Evolutionary conservation across 2,329 filamentous ascomycete species (phyloP).

Genomic region (Colletotrichum simmondsii): DNA sequence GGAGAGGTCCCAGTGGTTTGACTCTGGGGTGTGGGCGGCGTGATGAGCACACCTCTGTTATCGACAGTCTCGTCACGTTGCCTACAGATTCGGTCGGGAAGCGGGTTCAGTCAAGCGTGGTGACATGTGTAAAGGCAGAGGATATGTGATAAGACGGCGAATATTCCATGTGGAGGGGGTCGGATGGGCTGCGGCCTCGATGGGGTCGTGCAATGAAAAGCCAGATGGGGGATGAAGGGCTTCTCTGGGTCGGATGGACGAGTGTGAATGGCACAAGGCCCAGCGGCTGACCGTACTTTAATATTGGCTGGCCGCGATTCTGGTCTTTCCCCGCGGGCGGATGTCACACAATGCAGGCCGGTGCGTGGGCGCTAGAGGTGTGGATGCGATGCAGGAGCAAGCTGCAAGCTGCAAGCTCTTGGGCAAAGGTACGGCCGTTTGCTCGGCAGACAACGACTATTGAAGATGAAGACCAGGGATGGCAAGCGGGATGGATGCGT

Average conservation of each 20-base stretch:
- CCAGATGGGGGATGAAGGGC: conserved; percentile 35
- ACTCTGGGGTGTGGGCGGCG: conserved; percentile 20
- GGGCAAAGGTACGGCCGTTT: conserved; percentile 13
- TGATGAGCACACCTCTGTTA: not conserved
- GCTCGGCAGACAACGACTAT: conserved; percentile 25
- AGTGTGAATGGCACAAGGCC: conserved; percentile 41
- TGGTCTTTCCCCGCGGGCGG: conserved; percentile 51
- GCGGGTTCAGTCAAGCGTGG: conserved; percentile 9
- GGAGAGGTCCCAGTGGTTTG: conserved; percentile 23
- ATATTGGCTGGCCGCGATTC: conserved; percentile 62
- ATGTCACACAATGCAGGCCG: conserved; percentile 43
- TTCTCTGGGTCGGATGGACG: conserved; percentile 30
- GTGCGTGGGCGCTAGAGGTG: conserved; percentile 42
- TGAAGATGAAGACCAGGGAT: conserved; percentile 20
- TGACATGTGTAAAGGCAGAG: conserved; percentile 19
- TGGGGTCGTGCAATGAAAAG: conserved; percentile 37
- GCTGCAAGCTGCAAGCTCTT: conserved; percentile 30
- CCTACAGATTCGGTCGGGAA: conserved; percentile 25
- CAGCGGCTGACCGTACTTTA: conserved; percentile 59
- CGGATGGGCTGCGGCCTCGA: conserved; percentile 23
- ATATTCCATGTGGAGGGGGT: conserved; percentile 44
- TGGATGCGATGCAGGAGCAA: conserved; percentile 35
- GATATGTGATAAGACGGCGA: conserved; percentile 38
- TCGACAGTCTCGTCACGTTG: conserved; percentile 28
- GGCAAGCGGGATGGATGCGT: conserved; percentile 38